A percentile compares a stretch with the other conserved stretches of the same genome.
These are phyloP conservation scores for Ophiostoma ulmi DNA, from an alignment of 2,329 filamentous ascomycete species.

Conservation along the genomic window DNA sequence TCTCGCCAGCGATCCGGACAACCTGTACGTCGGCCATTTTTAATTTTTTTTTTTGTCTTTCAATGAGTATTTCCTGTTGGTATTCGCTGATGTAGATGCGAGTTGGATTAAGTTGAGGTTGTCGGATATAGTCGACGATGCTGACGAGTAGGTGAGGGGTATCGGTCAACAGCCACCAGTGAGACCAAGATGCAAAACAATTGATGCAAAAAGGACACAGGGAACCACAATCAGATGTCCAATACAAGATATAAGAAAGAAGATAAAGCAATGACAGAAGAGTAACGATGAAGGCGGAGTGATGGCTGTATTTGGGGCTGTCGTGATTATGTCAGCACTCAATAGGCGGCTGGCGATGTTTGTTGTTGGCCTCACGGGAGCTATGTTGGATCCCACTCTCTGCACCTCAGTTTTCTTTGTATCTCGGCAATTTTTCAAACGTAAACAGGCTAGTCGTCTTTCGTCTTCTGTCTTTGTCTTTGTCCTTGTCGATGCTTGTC, in stretches of 20 bases:
- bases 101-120: neutral
- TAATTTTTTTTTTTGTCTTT: neutral
- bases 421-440: neutral
- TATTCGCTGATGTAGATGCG: neutral
- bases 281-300: neutral
- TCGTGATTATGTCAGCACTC: neutral
- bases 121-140: neutral
- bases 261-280: neutral
- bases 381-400: neutral
- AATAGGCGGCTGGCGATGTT: neutral
- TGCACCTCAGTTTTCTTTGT: neutral
- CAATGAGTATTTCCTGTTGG: neutral
- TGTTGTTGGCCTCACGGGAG: neutral
- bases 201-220: neutral
- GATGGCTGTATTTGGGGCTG: neutral
- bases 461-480: neutral
- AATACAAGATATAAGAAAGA: neutral
- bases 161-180: neutral
- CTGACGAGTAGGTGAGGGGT: neutral
- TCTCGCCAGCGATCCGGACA: neutral
- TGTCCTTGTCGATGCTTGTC: too few relatives aligned
- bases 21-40: neutral
- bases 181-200: neutral
- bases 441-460: neutral
- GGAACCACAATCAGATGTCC: neutral